Evolutionary conservation across 208 protist genomes (phyloP), one percentile per base, ranked within the genome.

Genomic region (Trypanosoma cruzi): DNA sequence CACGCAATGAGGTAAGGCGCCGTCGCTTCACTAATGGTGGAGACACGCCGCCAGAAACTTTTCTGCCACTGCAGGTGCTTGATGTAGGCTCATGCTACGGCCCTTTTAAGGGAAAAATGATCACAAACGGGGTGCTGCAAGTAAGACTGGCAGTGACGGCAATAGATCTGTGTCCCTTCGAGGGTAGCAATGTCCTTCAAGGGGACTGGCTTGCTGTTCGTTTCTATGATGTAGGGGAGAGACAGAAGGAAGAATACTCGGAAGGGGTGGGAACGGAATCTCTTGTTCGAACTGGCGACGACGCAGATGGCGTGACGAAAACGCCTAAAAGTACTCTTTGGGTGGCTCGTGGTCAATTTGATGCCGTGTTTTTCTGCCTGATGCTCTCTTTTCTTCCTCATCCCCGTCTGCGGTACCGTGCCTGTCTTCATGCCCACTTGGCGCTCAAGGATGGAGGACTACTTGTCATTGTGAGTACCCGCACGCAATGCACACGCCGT

Each of bases 11-110:
- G 29, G 36, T 79, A 26, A 20, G 26, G 4, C n/a, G 31, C 37
- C 29, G 7, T 37, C 20, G 31, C 18, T 24, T 7, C 32, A 26
- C 31, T 60, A 42, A 29, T 42, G n/a, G 32, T 60, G n/a, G 32
- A 42, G 31, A 60, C 32, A 26, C 31, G 20, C 28, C 18, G 8
- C 24, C 6, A n/a, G 31, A 44, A 26, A 7, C 7, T 60, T 4
- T 36, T 44, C 64, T 82, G 14, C 71, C 82, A 42, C 65, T 96
- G 32, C 68, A 57, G 20, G 79, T 86, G 26, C 64, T 96, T 29
- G 91, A 96, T 53, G 80, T 96, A 10, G 91, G 91, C 7, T 85
- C 80, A 18, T 96, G 91, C 79, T 96, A 96, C 66, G 86, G 85
- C 20, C 89, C 91, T 6, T 94, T 96, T 65, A 54, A 48, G 0